phyloP scores from a whole-genome alignment of 169 alveolate genomes.

The Plasmodium vinckei region DNA sequence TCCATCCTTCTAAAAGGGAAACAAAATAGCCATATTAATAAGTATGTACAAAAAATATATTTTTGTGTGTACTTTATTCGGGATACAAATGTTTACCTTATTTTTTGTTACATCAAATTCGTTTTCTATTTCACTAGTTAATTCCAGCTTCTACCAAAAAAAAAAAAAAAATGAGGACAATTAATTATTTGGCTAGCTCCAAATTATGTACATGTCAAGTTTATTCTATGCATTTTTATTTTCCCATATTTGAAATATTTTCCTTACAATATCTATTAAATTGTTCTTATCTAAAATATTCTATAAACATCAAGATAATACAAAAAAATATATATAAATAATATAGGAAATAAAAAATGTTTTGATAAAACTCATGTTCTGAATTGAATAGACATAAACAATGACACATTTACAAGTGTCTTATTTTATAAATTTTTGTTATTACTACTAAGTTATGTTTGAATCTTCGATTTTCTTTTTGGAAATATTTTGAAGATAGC shows the following conservation, averaged over 20 bases:
- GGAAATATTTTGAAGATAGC: slow-evolving; percentile 52
- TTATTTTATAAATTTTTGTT: too few relatives aligned
- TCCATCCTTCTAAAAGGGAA: slow-evolving; percentile 31
- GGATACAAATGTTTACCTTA: slow-evolving; percentile 15
- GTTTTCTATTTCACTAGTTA: slow-evolving; percentile 28
- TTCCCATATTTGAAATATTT: too few relatives aligned
- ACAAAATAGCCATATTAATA: not conserved
- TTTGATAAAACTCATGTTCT: too few relatives aligned
- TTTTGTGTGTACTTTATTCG: not conserved
- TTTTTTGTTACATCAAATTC: slow-evolving; percentile 31
- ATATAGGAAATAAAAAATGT: too few relatives aligned
- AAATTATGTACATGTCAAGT: too few relatives aligned
- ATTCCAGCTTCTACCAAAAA: slow-evolving; percentile 33
- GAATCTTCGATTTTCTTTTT: slow-evolving; percentile 60
- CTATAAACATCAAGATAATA: too few relatives aligned
- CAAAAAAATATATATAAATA: too few relatives aligned
- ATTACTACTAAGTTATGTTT: slow-evolving; percentile 40
- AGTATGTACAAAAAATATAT: not conserved
- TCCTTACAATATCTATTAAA: too few relatives aligned
- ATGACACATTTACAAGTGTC: too few relatives aligned
- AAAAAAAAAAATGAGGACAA: not conserved
- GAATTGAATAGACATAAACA: too few relatives aligned
- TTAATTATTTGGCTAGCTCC: not conserved
- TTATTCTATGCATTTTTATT: too few relatives aligned
- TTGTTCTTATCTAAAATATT: too few relatives aligned